Conservation (phyloP, 768 basidiomycete genomes). For the Mycena capillaripes region DNA sequence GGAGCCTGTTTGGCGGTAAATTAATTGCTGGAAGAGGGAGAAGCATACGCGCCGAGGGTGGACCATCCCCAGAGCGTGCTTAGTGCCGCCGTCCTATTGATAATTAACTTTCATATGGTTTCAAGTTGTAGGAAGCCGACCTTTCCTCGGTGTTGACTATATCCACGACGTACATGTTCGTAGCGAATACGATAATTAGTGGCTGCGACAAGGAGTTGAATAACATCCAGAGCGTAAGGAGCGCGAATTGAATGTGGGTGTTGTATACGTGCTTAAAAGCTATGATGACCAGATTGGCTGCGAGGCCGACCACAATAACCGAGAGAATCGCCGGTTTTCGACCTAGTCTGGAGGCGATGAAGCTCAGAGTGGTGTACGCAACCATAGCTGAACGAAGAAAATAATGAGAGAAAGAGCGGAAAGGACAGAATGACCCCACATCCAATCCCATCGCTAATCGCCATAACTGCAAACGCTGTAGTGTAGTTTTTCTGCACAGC, state of each 20-base stretch:
- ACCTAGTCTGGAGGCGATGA: conserved; percentile 17
- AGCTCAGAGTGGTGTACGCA: conserved; percentile 22
- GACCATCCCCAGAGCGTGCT: conserved; percentile 34
- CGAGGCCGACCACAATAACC: conserved; percentile 23
- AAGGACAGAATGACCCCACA: not conserved
- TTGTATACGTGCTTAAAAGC: not conserved
- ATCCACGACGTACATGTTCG: conserved; percentile 28
- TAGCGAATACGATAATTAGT: conserved; percentile 21
- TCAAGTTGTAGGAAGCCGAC: not conserved
- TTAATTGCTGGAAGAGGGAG: not conserved
- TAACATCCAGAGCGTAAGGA: conserved; percentile 23
- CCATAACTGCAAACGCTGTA: conserved; percentile 11
- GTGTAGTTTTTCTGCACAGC: conserved; percentile 25
- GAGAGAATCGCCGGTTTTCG: conserved; percentile 26
- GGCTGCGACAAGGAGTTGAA: conserved; percentile 27
- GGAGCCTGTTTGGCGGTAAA: conserved; percentile 8
- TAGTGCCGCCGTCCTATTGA: conserved; percentile 6
- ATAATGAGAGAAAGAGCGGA: not conserved
- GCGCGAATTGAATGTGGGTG: not conserved
- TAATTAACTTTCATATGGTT: not conserved
- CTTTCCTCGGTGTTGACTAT: conserved; percentile 23
- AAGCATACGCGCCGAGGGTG: conserved; percentile 1
- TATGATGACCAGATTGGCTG: conserved; percentile 20
- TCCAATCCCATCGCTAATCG: conserved; percentile 27
- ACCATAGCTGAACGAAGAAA: conserved; percentile 6